Evolutionary conservation across 2,329 filamentous ascomycete species (phyloP), one percentile per base, ranked within the genome.

Genomic region (Aureobasidium sp.): DNA sequence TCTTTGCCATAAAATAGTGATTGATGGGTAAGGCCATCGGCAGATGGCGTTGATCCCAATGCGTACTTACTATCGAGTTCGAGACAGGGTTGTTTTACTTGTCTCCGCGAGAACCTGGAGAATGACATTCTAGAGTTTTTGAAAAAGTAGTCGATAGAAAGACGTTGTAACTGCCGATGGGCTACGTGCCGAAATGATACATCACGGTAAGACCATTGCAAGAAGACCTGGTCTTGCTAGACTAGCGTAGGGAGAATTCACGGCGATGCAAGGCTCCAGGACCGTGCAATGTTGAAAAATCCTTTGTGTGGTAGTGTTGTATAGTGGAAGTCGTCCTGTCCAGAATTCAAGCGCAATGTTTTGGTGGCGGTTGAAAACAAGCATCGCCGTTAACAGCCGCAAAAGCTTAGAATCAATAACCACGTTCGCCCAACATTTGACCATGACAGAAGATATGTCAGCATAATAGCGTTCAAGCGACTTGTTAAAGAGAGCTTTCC

Each of bases 161-260:
- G 43, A 59, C 55, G 55, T 59, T 59, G 20, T 20, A 59, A 47
- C 55, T 36, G 43, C 43, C 43, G 55, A 47, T 59, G n/a, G 24
- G 8, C 29, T 48, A 8, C n/a, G 17, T 47, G 43, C 43, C 43
- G 55, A 39, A 15, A n/a, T 20, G 44, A 29, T 52, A 13, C 5
- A 24, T 8, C 13, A 24, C n/a, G 20, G 20, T 17, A 13, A 24
- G 13, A 8, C 10, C 24, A 26, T 26, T 36, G 15, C 26, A 8
- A 26, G 34, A 27, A 29, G n/a, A 12, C 13, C 13, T 7, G 8
- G 26, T 7, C 46, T 17, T 10, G 26, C 12, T 32, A 3, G 7
- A n/a, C 10, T 6, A 32, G 15, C 13, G 2, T 5, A 15, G 2
- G n/a, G 26, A 48, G 44, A 48, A 4, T 1, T 29, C 8, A 9